Evolutionary conservation across 225 moss, liverwort and hornwort genomes (phyloP).

Genomic region (Takakia lepidozioides): DNA sequence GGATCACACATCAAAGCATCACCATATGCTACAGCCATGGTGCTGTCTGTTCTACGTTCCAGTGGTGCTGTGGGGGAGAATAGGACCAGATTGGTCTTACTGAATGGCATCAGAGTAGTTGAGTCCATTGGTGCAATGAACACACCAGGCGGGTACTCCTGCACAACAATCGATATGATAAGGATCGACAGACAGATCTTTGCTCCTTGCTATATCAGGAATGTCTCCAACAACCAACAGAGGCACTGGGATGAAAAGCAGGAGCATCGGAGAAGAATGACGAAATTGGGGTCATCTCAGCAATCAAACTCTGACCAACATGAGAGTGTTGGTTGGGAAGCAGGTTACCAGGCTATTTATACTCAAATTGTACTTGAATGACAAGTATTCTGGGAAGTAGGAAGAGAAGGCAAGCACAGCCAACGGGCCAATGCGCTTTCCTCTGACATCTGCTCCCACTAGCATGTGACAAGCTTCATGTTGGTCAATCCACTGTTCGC

Average conservation of each 20-base stretch:
- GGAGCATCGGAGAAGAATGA: background rate
- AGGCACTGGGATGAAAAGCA: too few relatives aligned
- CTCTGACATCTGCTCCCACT: conserved; percentile 45
- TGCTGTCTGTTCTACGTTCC: conserved; percentile 25
- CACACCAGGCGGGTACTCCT: conserved; percentile 93
- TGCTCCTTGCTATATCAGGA: background rate
- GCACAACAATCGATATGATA: conserved; percentile 11
- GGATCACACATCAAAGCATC: conserved; percentile 89
- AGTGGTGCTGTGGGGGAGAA: conserved; percentile 69
- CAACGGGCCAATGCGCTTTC: conserved; percentile 66
- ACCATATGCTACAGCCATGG: conserved; percentile 52
- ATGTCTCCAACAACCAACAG: background rate
- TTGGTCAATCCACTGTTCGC: conserved; percentile 74
- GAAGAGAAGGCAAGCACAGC: conserved; percentile 80
- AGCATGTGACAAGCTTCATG: conserved; percentile 63
- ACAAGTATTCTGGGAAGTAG: conserved; percentile 65
- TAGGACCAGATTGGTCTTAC: conserved; percentile 82
- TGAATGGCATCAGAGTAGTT: conserved; percentile 45
- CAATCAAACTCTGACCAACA: background rate
- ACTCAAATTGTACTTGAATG: conserved; percentile 56
- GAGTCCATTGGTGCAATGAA: conserved; percentile 81
- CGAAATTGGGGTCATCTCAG: background rate
- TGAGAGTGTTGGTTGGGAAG: background rate
- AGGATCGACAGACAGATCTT: background rate
- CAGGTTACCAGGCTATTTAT: conserved; percentile 69